These are phyloP conservation scores for Castanospermum australe DNA, from an alignment of 306 rosid genomes.

Conservation along the genomic window DNA sequence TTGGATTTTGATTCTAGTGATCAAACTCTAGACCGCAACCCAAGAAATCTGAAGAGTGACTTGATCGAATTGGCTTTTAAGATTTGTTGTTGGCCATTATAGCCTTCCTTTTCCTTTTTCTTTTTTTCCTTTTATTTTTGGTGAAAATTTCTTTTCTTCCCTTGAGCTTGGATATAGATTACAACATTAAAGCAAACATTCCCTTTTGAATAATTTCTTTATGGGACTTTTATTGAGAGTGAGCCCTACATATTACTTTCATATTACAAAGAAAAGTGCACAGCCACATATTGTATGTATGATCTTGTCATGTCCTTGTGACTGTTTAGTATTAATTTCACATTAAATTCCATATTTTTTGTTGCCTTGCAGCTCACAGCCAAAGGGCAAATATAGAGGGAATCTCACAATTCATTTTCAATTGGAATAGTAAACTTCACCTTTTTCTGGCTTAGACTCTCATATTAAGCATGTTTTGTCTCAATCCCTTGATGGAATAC, in stretches of 20 bases:
- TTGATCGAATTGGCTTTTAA: constrained; percentile 50
- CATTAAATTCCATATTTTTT: background rate
- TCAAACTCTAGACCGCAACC: constrained; percentile 53
- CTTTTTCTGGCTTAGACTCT: constrained; percentile 14
- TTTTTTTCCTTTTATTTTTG: constrained; percentile 15
- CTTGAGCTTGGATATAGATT: constrained; percentile 46
- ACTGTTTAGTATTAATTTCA: background rate
- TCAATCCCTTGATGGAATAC: background rate
- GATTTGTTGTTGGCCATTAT: constrained; percentile 77
- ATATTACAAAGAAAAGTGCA: constrained; percentile 14
- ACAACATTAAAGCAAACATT: constrained; percentile 56
- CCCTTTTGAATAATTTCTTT: constrained; percentile 70
- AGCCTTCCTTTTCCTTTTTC: constrained; percentile 31
- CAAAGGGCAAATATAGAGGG: background rate
- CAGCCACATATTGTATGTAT: constrained; percentile 21
- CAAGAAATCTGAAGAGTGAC: constrained; percentile 53
- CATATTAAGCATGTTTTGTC: background rate
- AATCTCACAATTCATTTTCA: background rate
- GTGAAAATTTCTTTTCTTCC: constrained; percentile 37
- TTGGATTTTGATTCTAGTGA: constrained; percentile 80
- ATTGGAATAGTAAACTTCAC: background rate
- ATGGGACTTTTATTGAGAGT: constrained; percentile 46
- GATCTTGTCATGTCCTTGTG: constrained; percentile 40
- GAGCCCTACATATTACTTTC: constrained; percentile 35
- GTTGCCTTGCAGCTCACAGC: background rate